phyloP scores from a whole-genome alignment of 257 asterid genomes.

The Ajuga chamaepitys region DNA sequence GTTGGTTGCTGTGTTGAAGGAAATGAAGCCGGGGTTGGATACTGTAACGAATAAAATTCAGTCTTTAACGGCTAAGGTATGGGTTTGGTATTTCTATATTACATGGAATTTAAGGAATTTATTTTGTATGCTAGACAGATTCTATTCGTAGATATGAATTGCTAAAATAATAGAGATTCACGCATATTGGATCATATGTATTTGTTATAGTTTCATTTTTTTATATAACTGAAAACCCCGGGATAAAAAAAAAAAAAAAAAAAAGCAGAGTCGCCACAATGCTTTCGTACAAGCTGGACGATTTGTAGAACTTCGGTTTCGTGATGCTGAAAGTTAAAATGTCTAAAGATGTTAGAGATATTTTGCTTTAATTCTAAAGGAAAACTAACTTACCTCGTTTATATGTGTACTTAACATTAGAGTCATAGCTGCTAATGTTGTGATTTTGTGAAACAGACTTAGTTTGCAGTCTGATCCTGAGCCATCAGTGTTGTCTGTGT shows the following conservation, averaged over 20 bases:
- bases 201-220: not conserved
- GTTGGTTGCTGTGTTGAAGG: slow-evolving; percentile 65
- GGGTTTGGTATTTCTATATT: not conserved
- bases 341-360: not conserved
- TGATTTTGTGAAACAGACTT: no score
- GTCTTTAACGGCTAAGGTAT: slow-evolving; percentile 66
- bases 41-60: slow-evolving; percentile 43
- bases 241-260: no score
- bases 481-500: no score
- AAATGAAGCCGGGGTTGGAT: slow-evolving; percentile 75
- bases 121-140: not conserved
- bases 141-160: not conserved
- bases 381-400: no score
- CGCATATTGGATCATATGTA: not conserved
- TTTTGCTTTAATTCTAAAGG: not conserved
- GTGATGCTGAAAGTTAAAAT: not conserved
- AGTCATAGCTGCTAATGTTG: no score
- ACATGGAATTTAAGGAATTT: no score
- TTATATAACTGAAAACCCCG: not conserved
- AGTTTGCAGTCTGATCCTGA: no score
- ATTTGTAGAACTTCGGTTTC: not conserved
- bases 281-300: no score
- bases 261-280: no score
- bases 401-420: no score
- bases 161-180: not conserved